Percentiles rank a stretch among this genome's conserved stretches.
Conservation (phyloP, 2,329 filamentous ascomycete species). For the Venturia effusa region DNA sequence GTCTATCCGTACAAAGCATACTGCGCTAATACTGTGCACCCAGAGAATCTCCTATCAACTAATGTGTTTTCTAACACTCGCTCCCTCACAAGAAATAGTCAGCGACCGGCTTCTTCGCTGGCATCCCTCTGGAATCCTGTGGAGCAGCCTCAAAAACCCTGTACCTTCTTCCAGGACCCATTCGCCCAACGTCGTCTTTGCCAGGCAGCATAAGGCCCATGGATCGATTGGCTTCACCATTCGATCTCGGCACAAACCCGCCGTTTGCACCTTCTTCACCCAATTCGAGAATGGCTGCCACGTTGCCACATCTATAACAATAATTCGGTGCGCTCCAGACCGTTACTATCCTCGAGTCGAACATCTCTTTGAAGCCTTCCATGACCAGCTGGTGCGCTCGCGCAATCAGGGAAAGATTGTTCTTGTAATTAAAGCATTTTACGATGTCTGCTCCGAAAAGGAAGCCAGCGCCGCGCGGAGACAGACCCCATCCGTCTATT, state of each 20-base stretch:
- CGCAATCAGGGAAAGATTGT: slow-evolving; percentile 84
- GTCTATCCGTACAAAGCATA: background rate
- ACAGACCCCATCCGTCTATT: slow-evolving; percentile 93
- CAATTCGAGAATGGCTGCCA: slow-evolving; percentile 87
- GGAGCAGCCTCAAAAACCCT: slow-evolving; percentile 93
- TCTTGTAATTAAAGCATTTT: slow-evolving; percentile 88
- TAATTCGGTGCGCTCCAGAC: slow-evolving; percentile 83
- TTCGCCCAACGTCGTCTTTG: slow-evolving; percentile 32
- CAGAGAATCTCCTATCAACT: background rate
- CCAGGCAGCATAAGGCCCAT: slow-evolving; percentile 25
- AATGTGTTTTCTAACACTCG: background rate
- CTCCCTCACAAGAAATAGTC: slow-evolving; percentile 73
- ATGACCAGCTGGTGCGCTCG: slow-evolving; percentile 95
- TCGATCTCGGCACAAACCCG: slow-evolving; percentile 42
- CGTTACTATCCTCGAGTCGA: slow-evolving; percentile 87
- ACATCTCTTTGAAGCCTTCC: slow-evolving; percentile 99
- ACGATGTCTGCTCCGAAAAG: slow-evolving; percentile 94
- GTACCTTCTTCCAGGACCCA: slow-evolving; percentile 79
- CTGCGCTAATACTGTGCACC: background rate
- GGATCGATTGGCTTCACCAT: slow-evolving; percentile 52
- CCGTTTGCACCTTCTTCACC: slow-evolving; percentile 62
- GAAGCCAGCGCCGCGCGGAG: slow-evolving; percentile 88
- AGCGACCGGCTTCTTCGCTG: slow-evolving; percentile 93
- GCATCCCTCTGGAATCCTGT: slow-evolving; percentile 94
- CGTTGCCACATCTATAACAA: slow-evolving; percentile 43